phyloP scores from a whole-genome alignment of 225 moss, liverwort and hornwort species.

The Sphagnum tenellum region DNA sequence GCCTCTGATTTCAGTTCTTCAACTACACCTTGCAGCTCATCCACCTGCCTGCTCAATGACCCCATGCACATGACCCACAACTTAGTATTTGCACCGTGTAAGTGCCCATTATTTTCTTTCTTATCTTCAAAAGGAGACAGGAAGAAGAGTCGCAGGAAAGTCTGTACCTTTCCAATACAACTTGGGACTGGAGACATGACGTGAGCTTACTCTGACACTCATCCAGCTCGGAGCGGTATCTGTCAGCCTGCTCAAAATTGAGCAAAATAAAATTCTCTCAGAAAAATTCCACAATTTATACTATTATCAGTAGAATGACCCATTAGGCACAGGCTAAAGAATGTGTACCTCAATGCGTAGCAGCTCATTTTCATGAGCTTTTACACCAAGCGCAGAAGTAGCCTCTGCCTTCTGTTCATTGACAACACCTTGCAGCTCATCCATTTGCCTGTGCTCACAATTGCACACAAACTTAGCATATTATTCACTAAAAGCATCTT shows the following conservation, averaged over 20 bases:
- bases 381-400: constrained; percentile 17
- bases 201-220: constrained; percentile 46
- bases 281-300: background rate
- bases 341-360: constrained; percentile 47
- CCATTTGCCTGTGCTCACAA: too few relatives aligned
- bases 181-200: constrained; percentile 36
- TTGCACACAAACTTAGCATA: too few relatives aligned
- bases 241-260: constrained; percentile 28
- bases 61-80: too few relatives aligned
- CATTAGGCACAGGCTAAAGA: background rate
- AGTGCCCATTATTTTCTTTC: background rate
- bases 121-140: background rate
- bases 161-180: constrained; percentile 38
- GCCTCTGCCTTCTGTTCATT: too few relatives aligned
- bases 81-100: background rate
- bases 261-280: background rate
- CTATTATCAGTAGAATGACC: background rate
- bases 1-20: constrained; percentile 17
- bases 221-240: constrained; percentile 41
- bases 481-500: too few relatives aligned
- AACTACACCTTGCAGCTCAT: constrained; percentile 38
- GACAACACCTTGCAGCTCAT: too few relatives aligned
- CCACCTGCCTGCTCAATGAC: constrained; percentile 37
- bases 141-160: background rate
- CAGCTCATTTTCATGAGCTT: constrained; percentile 46